A percentile compares a stretch with the other conserved stretches of the same genome.
phyloP scores from a whole-genome alignment of 148 eudicot species.

The Fagopyrum tataricum region DNA sequence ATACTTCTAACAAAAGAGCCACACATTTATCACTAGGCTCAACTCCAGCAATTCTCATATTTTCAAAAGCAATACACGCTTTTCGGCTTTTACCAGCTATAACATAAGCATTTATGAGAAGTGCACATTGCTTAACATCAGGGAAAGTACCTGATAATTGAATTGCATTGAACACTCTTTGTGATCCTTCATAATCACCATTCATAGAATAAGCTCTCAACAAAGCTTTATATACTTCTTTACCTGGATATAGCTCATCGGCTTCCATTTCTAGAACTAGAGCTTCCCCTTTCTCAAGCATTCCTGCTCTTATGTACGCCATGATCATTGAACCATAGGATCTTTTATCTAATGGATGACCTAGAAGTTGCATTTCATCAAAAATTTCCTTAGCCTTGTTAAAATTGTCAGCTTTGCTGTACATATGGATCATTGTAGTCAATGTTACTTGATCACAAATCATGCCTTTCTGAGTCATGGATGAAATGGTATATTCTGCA shows the following conservation, averaged over 20 bases:
- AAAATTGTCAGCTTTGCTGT: constrained; percentile 74
- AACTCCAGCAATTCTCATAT: constrained; percentile 57
- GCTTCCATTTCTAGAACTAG: constrained; percentile 69
- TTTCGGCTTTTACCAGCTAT: constrained; percentile 51
- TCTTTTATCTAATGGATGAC: constrained; percentile 57
- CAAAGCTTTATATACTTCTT: constrained; percentile 85
- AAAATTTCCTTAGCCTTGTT: constrained; percentile 59
- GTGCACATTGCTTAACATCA: constrained; percentile 63
- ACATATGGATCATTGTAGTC: constrained; percentile 84
- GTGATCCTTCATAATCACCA: constrained; percentile 73
- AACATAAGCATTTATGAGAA: constrained; percentile 75
- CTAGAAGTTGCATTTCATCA: constrained; percentile 67
- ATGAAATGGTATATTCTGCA: constrained; percentile 46
- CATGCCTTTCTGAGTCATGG: constrained; percentile 60
- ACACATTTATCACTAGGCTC: constrained; percentile 76
- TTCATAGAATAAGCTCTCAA: constrained; percentile 80
- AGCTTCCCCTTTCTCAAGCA: constrained; percentile 51
- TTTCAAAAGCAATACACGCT: constrained; percentile 58
- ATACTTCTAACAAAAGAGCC: constrained; percentile 54
- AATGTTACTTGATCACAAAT: constrained; percentile 72
- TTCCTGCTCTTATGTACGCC: constrained; percentile 71
- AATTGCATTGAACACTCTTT: constrained; percentile 65
- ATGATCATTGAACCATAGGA: constrained; percentile 93
- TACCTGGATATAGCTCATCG: constrained; percentile 51
- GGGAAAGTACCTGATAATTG: constrained; percentile 74